Evolutionary conservation across 495 filamentous ascomycete species (phyloP).

Genomic region (Aspergillus steynii): DNA sequence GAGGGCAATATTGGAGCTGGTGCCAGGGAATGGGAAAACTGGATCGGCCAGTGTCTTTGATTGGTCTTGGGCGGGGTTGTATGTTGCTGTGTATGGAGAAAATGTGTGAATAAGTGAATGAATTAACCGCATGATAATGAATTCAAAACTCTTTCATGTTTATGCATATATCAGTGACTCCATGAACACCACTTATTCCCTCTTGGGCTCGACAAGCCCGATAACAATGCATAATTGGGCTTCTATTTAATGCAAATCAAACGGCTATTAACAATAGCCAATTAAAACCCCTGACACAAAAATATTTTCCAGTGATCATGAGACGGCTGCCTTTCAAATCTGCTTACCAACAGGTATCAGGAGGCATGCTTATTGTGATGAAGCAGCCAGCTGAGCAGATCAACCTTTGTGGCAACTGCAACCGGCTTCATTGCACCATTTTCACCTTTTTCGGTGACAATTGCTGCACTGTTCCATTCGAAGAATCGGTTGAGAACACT

Average conservation of each 20-base stretch:
- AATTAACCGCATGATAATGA: background rate
- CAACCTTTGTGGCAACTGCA: slow-evolving; percentile 95
- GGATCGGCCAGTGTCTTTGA: slow-evolving; percentile 69
- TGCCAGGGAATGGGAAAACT: slow-evolving; percentile 82
- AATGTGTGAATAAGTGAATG: background rate
- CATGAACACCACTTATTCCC: background rate
- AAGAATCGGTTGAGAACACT: slow-evolving; percentile 85
- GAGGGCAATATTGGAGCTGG: slow-evolving; percentile 53
- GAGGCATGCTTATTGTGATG: slow-evolving; percentile 52
- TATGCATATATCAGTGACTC: background rate
- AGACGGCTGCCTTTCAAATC: background rate
- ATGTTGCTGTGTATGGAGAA: background rate
- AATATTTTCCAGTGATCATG: background rate
- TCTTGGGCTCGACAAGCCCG: background rate
- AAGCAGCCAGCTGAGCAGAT: slow-evolving; percentile 89
- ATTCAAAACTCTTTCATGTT: background rate
- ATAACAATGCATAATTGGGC: background rate
- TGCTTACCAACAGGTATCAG: background rate
- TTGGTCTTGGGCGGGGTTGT: background rate
- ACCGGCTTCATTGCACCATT: slow-evolving; percentile 70
- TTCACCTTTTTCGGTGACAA: slow-evolving; percentile 75
- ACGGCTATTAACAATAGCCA: background rate
- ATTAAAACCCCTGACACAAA: background rate
- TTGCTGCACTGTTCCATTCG: slow-evolving; percentile 94
- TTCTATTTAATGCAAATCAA: background rate